These are phyloP conservation scores for Mucor racemosus DNA, from an alignment of 371 early-diverging fungal species.

Conservation along the genomic window DNA sequence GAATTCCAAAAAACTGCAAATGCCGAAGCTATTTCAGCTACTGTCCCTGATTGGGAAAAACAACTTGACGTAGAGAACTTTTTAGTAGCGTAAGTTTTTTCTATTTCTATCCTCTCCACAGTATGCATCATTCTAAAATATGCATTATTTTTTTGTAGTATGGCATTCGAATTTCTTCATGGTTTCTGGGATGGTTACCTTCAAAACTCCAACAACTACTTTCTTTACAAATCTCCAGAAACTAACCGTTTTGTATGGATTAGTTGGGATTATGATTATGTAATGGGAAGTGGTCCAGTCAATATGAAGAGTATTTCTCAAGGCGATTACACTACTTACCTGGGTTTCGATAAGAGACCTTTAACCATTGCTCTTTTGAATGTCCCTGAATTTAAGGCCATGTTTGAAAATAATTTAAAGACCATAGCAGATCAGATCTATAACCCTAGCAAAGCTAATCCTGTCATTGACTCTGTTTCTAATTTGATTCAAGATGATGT, in stretches of 20 bases:
- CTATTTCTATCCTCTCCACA: neutral
- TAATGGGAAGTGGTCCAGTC: slow-evolving; percentile 39
- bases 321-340: slow-evolving; percentile 35
- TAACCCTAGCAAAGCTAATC: slow-evolving; percentile 13
- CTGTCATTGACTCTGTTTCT: slow-evolving; percentile 29
- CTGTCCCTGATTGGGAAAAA: slow-evolving; percentile 28
- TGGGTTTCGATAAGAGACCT: slow-evolving; percentile 28
- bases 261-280: slow-evolving; percentile 40
- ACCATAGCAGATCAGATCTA: slow-evolving; percentile 16
- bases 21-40: neutral
- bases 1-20: slow-evolving; percentile 18
- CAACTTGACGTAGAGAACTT: slow-evolving; percentile 40
- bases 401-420: slow-evolving; percentile 20
- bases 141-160: slow-evolving; percentile 22
- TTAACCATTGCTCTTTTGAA: slow-evolving; percentile 30
- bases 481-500: slow-evolving; percentile 33
- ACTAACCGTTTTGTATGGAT: slow-evolving; percentile 29
- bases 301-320: slow-evolving; percentile 23
- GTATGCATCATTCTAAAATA: neutral
- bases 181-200: slow-evolving; percentile 40
- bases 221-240: slow-evolving; percentile 36
- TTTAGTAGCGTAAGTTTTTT: slow-evolving; percentile 33
- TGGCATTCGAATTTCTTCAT: slow-evolving; percentile 40
- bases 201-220: slow-evolving; percentile 47
- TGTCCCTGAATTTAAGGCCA: slow-evolving; percentile 19